These are phyloP conservation scores for Coemansia javaensis DNA, from an alignment of 192 early-diverging fungal species.

Conservation along the genomic window DNA sequence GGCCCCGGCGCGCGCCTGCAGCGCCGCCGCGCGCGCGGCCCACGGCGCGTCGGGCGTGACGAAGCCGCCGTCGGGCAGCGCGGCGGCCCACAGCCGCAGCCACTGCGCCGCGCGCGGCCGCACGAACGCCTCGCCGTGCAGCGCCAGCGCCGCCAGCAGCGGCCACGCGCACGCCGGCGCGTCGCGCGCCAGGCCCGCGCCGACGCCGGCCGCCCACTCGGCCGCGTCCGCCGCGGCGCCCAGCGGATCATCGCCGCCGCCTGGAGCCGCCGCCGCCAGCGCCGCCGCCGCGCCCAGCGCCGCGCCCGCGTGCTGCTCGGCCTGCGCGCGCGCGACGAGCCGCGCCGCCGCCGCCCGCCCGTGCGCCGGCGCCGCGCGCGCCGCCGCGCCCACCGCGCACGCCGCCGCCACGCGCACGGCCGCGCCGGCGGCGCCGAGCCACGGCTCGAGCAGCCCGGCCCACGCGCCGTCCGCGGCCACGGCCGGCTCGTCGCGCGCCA, in stretches of 20 bases:
- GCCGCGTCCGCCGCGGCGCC: constrained; percentile 66
- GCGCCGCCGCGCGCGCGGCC: constrained; percentile 11
- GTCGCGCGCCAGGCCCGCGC: constrained; percentile 67
- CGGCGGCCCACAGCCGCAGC: constrained; percentile 19
- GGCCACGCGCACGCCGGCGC: constrained; percentile 39
- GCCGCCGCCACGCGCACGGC: constrained; percentile 70
- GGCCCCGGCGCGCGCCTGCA: constrained; percentile 27
- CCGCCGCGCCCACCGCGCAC: constrained; percentile 59
- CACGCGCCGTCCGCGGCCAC: neutral
- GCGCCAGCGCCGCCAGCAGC: constrained; percentile 17
- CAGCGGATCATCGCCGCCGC: neutral
- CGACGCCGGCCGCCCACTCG: constrained; percentile 72
- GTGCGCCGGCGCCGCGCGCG: constrained; percentile 50
- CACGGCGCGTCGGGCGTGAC: constrained; percentile 27
- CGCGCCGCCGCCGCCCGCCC: neutral
- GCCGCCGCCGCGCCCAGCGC: constrained; percentile 63
- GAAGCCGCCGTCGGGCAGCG: constrained; percentile 34
- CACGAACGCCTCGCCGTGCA: constrained; percentile 6
- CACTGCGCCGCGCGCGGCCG: constrained; percentile 12
- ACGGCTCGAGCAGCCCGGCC: constrained; percentile 43
- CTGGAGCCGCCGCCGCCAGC: constrained; percentile 58
- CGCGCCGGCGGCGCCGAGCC: constrained; percentile 64
- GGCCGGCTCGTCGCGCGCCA: constrained; percentile 55
- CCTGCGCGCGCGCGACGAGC: constrained; percentile 52
- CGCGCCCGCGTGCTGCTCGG: too few species aligned